phyloP scores from a whole-genome alignment of 257 asterid species.

The Voacanga thouarsii region DNA sequence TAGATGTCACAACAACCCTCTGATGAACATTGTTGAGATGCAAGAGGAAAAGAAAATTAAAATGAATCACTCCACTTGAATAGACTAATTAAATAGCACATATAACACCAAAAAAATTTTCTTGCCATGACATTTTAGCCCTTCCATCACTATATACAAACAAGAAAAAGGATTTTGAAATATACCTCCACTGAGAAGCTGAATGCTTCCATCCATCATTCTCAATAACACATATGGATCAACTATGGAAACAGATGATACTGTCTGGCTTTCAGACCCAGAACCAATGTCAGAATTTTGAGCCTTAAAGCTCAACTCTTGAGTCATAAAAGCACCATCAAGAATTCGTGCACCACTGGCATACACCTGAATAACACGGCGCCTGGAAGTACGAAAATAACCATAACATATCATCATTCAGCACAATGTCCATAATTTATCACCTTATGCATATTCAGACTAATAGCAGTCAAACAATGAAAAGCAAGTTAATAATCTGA shows the following conservation, averaged over 20 bases:
- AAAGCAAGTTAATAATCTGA: neutral
- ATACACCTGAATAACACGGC: slow-evolving; percentile 91
- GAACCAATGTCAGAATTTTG: slow-evolving; percentile 65
- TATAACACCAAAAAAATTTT: neutral
- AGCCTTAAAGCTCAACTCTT: slow-evolving; percentile 76
- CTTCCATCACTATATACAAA: neutral
- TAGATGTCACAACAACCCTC: neutral
- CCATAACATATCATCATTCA: slow-evolving; percentile 12
- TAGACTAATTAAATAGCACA: neutral
- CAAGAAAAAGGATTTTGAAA: slow-evolving; percentile 5
- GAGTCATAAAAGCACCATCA: slow-evolving; percentile 97
- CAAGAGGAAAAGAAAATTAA: neutral
- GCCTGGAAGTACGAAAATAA: slow-evolving; percentile 45
- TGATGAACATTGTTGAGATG: neutral
- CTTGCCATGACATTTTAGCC: neutral
- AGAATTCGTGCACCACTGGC: slow-evolving; percentile 93
- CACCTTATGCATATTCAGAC: neutral
- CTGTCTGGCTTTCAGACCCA: slow-evolving; percentile 62
- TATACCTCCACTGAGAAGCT: slow-evolving; percentile 96
- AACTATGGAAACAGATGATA: slow-evolving; percentile 85
- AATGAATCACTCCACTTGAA: neutral
- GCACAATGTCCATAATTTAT: neutral
- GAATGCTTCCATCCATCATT: slow-evolving; percentile 91
- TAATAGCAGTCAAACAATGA: slow-evolving; percentile 2
- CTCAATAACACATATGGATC: slow-evolving; percentile 92